These are phyloP conservation scores for Lentithecium fluviatile DNA, from an alignment of 495 filamentous ascomycete species.

Conservation along the genomic window DNA sequence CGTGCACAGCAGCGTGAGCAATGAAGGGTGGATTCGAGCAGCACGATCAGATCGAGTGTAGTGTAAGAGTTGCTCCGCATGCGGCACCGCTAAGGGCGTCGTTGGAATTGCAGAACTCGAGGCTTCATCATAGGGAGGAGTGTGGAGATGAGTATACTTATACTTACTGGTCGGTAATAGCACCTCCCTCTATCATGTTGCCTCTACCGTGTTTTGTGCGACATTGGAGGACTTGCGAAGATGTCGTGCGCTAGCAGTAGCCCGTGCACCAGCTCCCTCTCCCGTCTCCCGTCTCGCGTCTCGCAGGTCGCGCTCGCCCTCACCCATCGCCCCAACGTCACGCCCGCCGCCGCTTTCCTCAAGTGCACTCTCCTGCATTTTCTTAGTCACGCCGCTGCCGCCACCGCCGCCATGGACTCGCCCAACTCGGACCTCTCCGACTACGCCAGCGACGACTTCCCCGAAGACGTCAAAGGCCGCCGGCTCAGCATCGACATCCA, in stretches of 20 bases:
- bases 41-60: slow-evolving; percentile 48
- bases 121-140: slow-evolving; percentile 38
- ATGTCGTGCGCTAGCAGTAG: not conserved
- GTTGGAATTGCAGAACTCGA: slow-evolving; percentile 49
- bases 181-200: no score
- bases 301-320: no score
- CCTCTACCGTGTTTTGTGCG: no score
- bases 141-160: slow-evolving; percentile 12
- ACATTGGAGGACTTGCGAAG: no score
- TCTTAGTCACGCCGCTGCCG: no score
- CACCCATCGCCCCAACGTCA: not conserved
- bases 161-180: no score
- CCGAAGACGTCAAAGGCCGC: slow-evolving; percentile 36
- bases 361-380: no score
- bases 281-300: not conserved
- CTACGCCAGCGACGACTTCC: slow-evolving; percentile 37
- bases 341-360: not conserved
- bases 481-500: slow-evolving; percentile 28
- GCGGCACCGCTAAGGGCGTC: slow-evolving; percentile 30
- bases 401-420: slow-evolving; percentile 30
- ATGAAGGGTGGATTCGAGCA: not conserved
- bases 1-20: not conserved
- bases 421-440: slow-evolving; percentile 36
- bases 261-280: slow-evolving; percentile 7
- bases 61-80: slow-evolving; percentile 40